Evolutionary conservation across 2,329 filamentous ascomycete genomes (phyloP).

Genomic region (Cladosporium sp.): DNA sequence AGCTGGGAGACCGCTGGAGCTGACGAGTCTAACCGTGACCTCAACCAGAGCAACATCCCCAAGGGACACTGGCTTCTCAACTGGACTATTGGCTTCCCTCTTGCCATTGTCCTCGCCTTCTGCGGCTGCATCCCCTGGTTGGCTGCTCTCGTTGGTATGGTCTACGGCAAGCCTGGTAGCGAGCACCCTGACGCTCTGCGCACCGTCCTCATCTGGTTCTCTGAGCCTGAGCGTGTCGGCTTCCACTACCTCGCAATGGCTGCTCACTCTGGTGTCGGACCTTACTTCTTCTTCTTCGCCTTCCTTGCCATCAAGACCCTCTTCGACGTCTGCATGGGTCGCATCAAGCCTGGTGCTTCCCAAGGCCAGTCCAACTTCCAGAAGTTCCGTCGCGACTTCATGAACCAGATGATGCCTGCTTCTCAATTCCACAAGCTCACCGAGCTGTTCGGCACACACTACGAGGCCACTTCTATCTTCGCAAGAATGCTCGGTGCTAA

Average conservation of each 20-base stretch:
- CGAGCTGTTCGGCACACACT: conserved; percentile 51
- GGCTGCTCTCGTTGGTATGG: conserved; percentile 41
- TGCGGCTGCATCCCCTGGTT: conserved; percentile 44
- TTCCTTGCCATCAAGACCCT: conserved; percentile 39
- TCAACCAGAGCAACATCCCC: conserved; percentile 37
- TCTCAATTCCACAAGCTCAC: conserved; percentile 47
- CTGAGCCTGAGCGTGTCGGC: conserved; percentile 42
- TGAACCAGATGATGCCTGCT: conserved; percentile 44
- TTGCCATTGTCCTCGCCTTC: conserved; percentile 39
- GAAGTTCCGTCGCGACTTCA: conserved; percentile 43
- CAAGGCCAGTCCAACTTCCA: conserved; percentile 34
- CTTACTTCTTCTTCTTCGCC: conserved; percentile 44
- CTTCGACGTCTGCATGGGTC: conserved; percentile 34
- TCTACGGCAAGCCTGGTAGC: conserved; percentile 34
- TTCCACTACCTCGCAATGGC: conserved; percentile 50
- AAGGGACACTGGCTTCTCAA: conserved; percentile 45
- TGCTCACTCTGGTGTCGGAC: conserved; percentile 39
- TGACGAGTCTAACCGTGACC: conserved; percentile 45
- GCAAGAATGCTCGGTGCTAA: conserved; percentile 50
- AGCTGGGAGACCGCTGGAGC: conserved; percentile 52
- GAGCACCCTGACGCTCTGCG: conserved; percentile 35
- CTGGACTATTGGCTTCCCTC: conserved; percentile 41
- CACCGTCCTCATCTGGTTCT: conserved; percentile 49
- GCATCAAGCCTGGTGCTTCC: conserved; percentile 33
- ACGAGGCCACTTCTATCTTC: conserved; percentile 51